phyloP scores from a whole-genome alignment of 495 filamentous ascomycete species.

The Talaromyces thailandensis region DNA sequence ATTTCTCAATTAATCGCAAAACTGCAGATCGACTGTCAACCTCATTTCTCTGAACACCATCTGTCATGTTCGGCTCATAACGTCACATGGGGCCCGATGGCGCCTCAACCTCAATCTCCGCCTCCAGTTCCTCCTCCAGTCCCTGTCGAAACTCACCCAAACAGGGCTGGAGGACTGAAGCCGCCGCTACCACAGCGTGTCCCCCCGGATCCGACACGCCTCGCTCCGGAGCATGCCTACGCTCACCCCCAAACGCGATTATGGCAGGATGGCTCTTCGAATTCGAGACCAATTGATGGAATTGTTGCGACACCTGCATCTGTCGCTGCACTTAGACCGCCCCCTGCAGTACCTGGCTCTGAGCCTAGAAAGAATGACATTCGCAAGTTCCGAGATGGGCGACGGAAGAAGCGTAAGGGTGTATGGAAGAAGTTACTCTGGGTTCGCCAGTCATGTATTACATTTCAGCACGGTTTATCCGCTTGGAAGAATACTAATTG shows the following conservation, averaged over 20 bases:
- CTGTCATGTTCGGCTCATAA: slow-evolving; percentile 2
- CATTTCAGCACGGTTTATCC: neutral
- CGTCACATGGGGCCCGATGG: slow-evolving; percentile 24
- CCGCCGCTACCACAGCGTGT: slow-evolving; percentile 37
- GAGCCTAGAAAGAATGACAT: slow-evolving; percentile 24
- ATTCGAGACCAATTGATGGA: slow-evolving; percentile 22
- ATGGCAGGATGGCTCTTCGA: slow-evolving; percentile 34
- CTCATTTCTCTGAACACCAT: neutral
- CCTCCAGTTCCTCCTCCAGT: slow-evolving; percentile 30
- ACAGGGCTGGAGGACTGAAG: slow-evolving; percentile 24
- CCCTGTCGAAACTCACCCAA: slow-evolving; percentile 36
- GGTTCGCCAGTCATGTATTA: slow-evolving; percentile 90
- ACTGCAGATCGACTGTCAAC: neutral
- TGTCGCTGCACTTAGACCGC: slow-evolving; percentile 28
- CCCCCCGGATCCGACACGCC: slow-evolving; percentile 46
- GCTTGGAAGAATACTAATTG: neutral
- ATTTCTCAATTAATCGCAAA: neutral
- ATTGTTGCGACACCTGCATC: slow-evolving; percentile 21
- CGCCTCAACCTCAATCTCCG: slow-evolving; percentile 25
- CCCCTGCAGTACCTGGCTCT: slow-evolving; percentile 23
- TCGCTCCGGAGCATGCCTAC: slow-evolving; percentile 78
- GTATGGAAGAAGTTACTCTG: slow-evolving; percentile 93
- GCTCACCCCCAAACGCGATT: slow-evolving; percentile 47
- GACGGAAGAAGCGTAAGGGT: slow-evolving; percentile 56
- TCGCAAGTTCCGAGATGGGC: slow-evolving; percentile 43